Percentiles rank a stretch among this genome's conserved stretches.
These are phyloP conservation scores for Paramecium primaurelia DNA, from an alignment of 73 alveolate genomes.

Conservation along the genomic window DNA sequence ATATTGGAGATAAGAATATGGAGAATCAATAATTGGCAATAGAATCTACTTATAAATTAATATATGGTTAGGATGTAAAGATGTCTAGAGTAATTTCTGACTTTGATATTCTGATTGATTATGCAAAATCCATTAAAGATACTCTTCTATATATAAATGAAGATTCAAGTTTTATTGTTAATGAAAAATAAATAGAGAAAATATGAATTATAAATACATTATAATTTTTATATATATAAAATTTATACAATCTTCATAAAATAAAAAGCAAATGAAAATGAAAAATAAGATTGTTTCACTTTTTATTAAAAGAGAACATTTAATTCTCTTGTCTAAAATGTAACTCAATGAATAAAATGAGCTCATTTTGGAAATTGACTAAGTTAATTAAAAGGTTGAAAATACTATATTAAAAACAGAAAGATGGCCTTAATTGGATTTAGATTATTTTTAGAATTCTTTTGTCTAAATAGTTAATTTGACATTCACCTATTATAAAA, in stretches of 20 bases:
- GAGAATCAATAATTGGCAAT: not conserved
- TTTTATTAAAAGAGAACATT: conserved; percentile 8
- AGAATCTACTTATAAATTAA: conserved; percentile 17
- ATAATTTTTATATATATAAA: not conserved
- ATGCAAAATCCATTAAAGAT: not conserved
- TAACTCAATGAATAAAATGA: not conserved
- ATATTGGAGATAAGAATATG: not conserved
- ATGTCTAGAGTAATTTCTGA: not conserved
- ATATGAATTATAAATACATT: not conserved
- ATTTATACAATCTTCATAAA: not conserved
- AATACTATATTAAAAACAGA: not conserved
- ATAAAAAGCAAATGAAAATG: not conserved
- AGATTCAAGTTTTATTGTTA: not conserved
- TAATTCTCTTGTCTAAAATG: not conserved
- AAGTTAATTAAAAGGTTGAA: not conserved
- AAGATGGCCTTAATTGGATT: not conserved
- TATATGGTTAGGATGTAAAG: not conserved
- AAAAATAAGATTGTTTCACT: not conserved
- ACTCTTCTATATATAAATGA: not conserved
- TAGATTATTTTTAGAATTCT: not conserved
- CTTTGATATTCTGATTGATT: not conserved
- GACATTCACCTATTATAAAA: not conserved
- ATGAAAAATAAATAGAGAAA: not conserved
- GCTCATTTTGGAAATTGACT: not conserved
- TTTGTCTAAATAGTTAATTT: not conserved